Evolutionary conservation across 495 filamentous ascomycete genomes (phyloP), one percentile per base, ranked within the genome.

Genomic region (Penicillium egyptiacum): DNA sequence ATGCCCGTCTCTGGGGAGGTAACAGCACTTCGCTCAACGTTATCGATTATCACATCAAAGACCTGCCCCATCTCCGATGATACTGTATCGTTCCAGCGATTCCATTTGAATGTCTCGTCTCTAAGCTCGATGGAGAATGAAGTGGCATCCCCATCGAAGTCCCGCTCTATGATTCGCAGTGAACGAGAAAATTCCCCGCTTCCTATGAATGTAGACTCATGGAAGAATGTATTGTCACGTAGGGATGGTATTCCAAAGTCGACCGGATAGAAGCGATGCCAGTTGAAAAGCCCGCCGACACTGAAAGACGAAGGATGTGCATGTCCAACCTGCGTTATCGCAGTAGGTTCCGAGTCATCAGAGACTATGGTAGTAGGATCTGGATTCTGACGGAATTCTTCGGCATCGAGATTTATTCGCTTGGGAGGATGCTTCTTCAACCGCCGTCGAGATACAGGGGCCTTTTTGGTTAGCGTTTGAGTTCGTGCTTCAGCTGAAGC

Each of bases 181-280:
- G 79, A 84, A 49, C 75, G 79, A 37, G 65, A 64, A 49, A 96
- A 78, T 22, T 82, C 79, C 0, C 88, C 89, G 61, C 84, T 86
- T 16, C 92, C 91, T 48, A 96, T 78, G 48, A 95, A 80, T 11
- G 91, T 92, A 47, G 71, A 80, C 61, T 86, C 76, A 61, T 92
- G 89, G 61, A 95, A 94, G 69, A 80, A 94, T 1, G 86, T 86
- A 0, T 87, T 89, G 11, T 70, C 53, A 43, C 75, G 78, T 23
- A 96, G 72, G 25, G 90, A 86, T 40, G 75, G 77, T 28, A 91
- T 69, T 50, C 89, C 87, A 57, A 97, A 96, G 60, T 89, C 83
- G 12, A 86, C 77, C 1, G 89, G 81, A 64, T 95, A 96, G 22
- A 77, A 75, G 10, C 63, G 61, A 52, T 71, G 68, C 60, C 71